Conservation (phyloP, 2,329 filamentous ascomycete genomes). For the Claviceps pusilla region DNA sequence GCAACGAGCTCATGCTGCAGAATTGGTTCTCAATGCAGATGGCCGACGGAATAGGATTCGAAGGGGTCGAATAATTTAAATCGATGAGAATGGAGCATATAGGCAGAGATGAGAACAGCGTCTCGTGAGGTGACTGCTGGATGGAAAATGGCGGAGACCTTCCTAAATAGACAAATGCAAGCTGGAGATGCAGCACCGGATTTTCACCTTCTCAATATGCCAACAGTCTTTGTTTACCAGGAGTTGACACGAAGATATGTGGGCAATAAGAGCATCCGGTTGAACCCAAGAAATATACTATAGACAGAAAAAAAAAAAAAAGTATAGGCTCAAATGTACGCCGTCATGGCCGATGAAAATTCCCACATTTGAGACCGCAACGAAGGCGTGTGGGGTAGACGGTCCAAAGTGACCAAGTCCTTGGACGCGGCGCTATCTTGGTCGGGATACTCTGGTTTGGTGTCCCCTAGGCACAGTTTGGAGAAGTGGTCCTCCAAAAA, state of each 20-base stretch:
- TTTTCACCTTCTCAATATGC: background rate
- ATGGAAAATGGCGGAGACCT: no score
- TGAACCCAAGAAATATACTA: no score
- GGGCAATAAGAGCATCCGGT: background rate
- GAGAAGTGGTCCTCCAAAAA: conserved; percentile 2
- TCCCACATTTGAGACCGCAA: conserved; percentile 1
- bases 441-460: background rate
- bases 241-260: background rate
- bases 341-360: background rate
- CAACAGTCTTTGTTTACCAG: background rate
- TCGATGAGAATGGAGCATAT: no score
- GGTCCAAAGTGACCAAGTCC: background rate
- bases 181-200: background rate
- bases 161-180: no score
- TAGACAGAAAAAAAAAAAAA: background rate
- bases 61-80: no score
- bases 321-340: background rate
- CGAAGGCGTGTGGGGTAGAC: background rate
- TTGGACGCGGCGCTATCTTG: background rate
- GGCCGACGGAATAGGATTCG: no score
- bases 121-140: no score
- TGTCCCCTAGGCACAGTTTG: background rate
- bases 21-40: no score
- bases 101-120: no score
- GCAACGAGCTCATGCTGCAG: no score